Percentiles rank a stretch among this genome's conserved stretches.
Conservation (phyloP, 2,329 filamentous ascomycete genomes). For the Tolypocladium nubicola region DNA sequence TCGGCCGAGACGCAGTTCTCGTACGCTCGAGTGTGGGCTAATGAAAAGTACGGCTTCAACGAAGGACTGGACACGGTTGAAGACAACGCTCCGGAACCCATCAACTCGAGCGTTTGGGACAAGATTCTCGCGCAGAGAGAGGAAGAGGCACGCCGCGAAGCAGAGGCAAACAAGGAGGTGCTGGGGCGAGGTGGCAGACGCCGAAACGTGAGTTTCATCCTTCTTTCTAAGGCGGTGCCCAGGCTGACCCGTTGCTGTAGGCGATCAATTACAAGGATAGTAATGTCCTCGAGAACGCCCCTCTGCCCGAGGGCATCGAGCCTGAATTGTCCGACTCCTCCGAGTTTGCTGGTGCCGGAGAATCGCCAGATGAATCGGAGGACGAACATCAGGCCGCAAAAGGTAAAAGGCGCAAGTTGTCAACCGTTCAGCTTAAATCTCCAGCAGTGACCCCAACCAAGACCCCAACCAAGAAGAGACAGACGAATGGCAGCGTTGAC, state of each 20-base stretch:
- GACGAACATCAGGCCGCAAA: slow-evolving; percentile 14
- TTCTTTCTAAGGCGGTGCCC: neutral
- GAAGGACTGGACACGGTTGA: slow-evolving; percentile 46
- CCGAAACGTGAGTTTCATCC: slow-evolving; percentile 28
- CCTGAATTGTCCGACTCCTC: slow-evolving; percentile 20
- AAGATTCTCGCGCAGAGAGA: slow-evolving; percentile 79
- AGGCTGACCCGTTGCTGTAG: slow-evolving; percentile 12
- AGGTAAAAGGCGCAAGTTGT: slow-evolving; percentile 24
- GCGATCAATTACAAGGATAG: slow-evolving; percentile 21
- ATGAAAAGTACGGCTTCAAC: slow-evolving; percentile 59
- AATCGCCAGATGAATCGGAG: slow-evolving; percentile 18
- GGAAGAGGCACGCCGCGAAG: slow-evolving; percentile 62
- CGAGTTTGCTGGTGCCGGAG: slow-evolving; percentile 19
- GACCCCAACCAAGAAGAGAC: slow-evolving; percentile 13
- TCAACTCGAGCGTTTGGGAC: slow-evolving; percentile 73
- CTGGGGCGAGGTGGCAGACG: slow-evolving; percentile 78
- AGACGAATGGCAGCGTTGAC: slow-evolving; percentile 20
- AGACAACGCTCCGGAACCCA: slow-evolving; percentile 39
- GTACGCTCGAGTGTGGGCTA: slow-evolving; percentile 86
- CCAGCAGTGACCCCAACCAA: slow-evolving; percentile 15
- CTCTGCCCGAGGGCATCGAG: slow-evolving; percentile 14
- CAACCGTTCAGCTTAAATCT: slow-evolving; percentile 11
- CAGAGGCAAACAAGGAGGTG: slow-evolving; percentile 56
- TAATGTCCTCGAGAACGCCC: slow-evolving; percentile 3
- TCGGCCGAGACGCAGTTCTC: slow-evolving; percentile 74